These are phyloP conservation scores for Populus hybrid DNA, from an alignment of 441 rosid genomes.

Conservation along the genomic window DNA sequence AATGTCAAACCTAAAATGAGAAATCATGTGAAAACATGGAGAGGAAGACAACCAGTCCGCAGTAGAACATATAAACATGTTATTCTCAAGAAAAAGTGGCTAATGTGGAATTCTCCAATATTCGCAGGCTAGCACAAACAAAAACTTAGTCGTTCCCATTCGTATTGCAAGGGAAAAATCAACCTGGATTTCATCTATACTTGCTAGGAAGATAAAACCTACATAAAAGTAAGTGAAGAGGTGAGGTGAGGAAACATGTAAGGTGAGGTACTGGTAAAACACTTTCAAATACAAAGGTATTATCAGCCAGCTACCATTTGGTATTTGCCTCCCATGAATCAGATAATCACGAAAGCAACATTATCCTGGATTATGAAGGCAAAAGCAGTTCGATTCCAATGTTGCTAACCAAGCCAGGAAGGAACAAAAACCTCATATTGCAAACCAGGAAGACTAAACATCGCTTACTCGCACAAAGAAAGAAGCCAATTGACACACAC, in stretches of 20 bases:
- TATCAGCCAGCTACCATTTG: constrained; percentile 30
- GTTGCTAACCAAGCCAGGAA: background rate
- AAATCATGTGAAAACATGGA: too few relatives aligned
- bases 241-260: background rate
- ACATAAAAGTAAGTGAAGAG: too few relatives aligned
- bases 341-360: constrained; percentile 26
- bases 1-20: too few relatives aligned
- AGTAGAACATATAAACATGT: too few relatives aligned
- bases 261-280: constrained; percentile 31
- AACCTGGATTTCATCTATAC: too few relatives aligned
- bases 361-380: constrained; percentile 36
- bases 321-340: constrained; percentile 40
- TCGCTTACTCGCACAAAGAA: too few relatives aligned
- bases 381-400: background rate
- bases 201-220: too few relatives aligned
- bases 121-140: background rate
- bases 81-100: too few relatives aligned
- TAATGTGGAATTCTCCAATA: background rate
- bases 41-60: too few relatives aligned
- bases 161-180: background rate
- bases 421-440: too few relatives aligned
- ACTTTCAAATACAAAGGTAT: constrained; percentile 15
- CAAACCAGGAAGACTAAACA: too few relatives aligned
- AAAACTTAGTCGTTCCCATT: background rate
- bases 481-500: too few relatives aligned